Base-by-base conservation (phyloP, 2,329 filamentous ascomycete genomes). In the Penicillium sp. region DNA sequence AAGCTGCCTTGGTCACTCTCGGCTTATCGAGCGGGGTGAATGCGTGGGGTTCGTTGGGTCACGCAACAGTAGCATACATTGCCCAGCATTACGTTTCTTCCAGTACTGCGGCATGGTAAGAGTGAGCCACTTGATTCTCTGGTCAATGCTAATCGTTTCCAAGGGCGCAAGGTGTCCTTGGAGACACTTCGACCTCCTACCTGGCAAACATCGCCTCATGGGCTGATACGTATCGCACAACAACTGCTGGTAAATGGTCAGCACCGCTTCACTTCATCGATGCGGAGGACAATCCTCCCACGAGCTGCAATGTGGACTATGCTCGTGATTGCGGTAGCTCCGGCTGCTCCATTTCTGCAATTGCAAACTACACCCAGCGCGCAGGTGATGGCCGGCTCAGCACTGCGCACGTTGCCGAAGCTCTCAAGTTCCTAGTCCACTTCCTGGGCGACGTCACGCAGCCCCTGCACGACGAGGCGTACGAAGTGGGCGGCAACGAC, bases 401-500 rank as follows among this genome's bases (percentile, higher is more conserved):
- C 72, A 81, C 77, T 49, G 64, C 67, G 7, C 73, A 80, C 65
- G 72, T 74, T 42, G 76, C 77, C 59, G 77, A 80, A 52, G 81
- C 81, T 0, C 68, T 85, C 22, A 78, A 79, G 59, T 84, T 82
- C 73, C 71, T 85, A 56, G 74, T 85, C 25, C 82, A 78, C 62
- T 55, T 72, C 68, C 77, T 95, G 11, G 85, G 91, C 59, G 92
- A 96, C 72, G 85, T 91, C 28, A 86, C 86, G 61, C 92, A 93
- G 71, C 90, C 89, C 0, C 79, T 96, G 52, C 84, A 86, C 66
- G 81, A 82, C 13, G 83, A 86, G 75, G 81, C 88, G 58, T 83
- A 88, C 6, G 80, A 82, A 2, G 78, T 82, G 25, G 90, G 90
- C 57, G 89, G 89, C 0, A 93, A 92, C 67, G 83, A 83, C 11